A percentile compares a stretch with the other conserved stretches of the same genome.
These are phyloP conservation scores for Lactifluus echinatus DNA, from an alignment of 768 basidiomycete species.

Conservation along the genomic window DNA sequence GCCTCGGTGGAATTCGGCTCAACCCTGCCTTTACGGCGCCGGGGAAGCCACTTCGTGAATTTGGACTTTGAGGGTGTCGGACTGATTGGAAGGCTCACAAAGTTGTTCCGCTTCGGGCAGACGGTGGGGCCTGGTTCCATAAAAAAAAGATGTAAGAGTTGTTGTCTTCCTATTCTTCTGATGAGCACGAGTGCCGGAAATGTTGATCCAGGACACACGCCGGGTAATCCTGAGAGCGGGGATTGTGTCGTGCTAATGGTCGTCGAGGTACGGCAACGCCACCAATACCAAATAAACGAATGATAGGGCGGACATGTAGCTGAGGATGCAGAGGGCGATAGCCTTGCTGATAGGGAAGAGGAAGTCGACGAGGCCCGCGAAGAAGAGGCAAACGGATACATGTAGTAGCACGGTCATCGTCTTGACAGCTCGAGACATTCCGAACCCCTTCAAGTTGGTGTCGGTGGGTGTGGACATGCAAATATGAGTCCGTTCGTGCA, in stretches of 20 bases:
- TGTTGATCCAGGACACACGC: background rate
- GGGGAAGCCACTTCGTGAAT: background rate
- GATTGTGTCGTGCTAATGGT: background rate
- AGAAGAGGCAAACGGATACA: conserved; percentile 5
- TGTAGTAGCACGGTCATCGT: background rate
- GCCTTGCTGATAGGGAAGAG: conserved; percentile 3
- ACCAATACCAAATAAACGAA: background rate
- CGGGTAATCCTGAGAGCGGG: background rate
- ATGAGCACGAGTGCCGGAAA: background rate
- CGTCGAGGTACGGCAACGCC: background rate
- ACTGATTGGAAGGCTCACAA: background rate
- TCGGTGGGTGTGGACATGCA: background rate
- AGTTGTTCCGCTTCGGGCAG: background rate
- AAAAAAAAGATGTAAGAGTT: background rate
- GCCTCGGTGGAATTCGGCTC: too few species aligned
- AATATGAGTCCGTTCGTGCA: background rate
- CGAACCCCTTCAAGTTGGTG: background rate
- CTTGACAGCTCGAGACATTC: background rate
- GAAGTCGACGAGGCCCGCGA: conserved; percentile 12
- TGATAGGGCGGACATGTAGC: background rate
- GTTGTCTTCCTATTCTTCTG: background rate
- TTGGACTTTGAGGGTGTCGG: background rate
- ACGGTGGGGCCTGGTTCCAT: background rate
- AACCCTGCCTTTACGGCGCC: too few species aligned
- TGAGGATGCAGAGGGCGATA: conserved; percentile 2